Evolutionary conservation across 331 rosid genomes (phyloP).

Genomic region (Rosa hybrid): DNA sequence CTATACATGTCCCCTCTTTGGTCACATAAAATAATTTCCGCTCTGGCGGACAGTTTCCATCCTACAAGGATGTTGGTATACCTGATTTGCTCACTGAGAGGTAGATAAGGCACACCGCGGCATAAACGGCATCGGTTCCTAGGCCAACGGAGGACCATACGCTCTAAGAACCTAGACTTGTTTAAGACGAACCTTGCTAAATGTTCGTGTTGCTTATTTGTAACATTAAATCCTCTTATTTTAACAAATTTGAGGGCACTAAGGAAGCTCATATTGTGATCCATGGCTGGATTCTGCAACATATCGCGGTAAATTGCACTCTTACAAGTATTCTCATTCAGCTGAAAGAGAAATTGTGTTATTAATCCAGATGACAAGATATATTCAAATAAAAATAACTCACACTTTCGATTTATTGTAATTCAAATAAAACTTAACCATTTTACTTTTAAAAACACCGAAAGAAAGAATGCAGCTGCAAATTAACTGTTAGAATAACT

Average conservation of each 20-base stretch:
- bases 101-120: too few relatives aligned
- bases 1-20: not conserved
- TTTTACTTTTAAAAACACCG: too few relatives aligned
- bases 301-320: not conserved
- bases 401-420: too few relatives aligned
- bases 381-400: too few relatives aligned
- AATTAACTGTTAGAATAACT: too few relatives aligned
- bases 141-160: conserved; percentile 6
- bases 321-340: not conserved
- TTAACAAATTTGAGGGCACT: conserved; percentile 7
- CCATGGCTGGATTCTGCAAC: conserved; percentile 1
- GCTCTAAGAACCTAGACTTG: conserved; percentile 17
- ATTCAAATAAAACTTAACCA: too few relatives aligned
- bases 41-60: not conserved
- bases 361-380: too few relatives aligned
- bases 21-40: not conserved
- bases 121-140: not conserved
- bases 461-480: not conserved
- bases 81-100: not conserved
- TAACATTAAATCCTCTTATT: conserved; percentile 15
- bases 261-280: not conserved
- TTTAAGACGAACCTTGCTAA: not conserved
- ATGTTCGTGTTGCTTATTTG: not conserved
- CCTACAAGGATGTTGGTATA: not conserved
- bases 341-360: not conserved